These are phyloP conservation scores for Pyrrhoderma lamaoense DNA, from an alignment of 1,284 basidiomycete species.

Conservation along the genomic window DNA sequence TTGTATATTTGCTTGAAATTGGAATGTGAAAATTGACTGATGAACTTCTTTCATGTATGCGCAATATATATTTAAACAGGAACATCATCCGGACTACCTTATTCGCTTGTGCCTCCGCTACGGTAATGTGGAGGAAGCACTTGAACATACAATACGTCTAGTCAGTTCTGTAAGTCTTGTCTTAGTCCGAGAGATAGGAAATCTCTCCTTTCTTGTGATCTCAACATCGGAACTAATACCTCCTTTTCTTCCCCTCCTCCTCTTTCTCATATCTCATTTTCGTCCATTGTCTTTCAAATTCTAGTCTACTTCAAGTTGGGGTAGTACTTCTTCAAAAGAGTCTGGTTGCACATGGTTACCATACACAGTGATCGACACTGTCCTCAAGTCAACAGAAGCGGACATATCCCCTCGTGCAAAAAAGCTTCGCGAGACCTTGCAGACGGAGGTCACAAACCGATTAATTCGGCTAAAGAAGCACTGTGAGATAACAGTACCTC, in stretches of 20 bases:
- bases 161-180: conserved; percentile 44
- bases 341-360: conserved; percentile 70
- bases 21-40: no score
- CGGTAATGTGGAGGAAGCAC: conserved; percentile 73
- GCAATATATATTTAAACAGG: conserved; percentile 33
- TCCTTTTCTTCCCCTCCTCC: no score
- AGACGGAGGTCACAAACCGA: conserved; percentile 50
- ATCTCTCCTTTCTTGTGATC: no score
- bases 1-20: background rate
- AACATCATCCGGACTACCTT: conserved; percentile 70
- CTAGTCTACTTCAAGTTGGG: conserved; percentile 54
- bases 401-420: conserved; percentile 38
- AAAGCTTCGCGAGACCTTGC: conserved; percentile 40
- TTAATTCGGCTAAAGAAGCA: conserved; percentile 59
- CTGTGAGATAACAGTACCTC: conserved; percentile 25
- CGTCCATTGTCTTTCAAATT: background rate
- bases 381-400: conserved; percentile 60
- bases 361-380: conserved; percentile 82
- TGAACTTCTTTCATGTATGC: background rate
- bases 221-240: no score
- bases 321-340: conserved; percentile 47
- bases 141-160: conserved; percentile 64
- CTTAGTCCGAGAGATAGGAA: background rate
- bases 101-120: conserved; percentile 69
- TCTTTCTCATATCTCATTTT: no score